Evolutionary conservation across 2,329 filamentous ascomycete genomes (phyloP).

Genomic region (Leptographium lundbergii): DNA sequence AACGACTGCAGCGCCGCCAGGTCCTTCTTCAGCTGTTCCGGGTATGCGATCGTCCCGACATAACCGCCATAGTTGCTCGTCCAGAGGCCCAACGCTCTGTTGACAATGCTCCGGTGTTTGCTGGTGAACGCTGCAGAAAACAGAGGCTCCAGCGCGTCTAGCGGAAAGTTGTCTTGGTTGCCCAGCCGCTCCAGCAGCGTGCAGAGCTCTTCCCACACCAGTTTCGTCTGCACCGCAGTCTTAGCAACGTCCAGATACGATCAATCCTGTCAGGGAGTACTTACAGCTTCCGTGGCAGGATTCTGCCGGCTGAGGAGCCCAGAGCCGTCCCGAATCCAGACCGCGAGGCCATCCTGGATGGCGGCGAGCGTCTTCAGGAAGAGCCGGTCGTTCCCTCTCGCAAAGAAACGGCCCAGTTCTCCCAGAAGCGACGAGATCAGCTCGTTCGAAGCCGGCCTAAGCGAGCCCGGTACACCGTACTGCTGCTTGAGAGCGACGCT

Average conservation of each 20-base stretch:
- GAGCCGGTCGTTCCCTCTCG: conserved; percentile 33
- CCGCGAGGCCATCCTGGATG: conserved; percentile 47
- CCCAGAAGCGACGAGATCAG: conserved; percentile 35
- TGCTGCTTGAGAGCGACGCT: conserved; percentile 36
- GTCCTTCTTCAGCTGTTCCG: conserved; percentile 47
- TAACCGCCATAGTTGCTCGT: conserved; percentile 51
- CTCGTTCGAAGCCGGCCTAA: conserved; percentile 8
- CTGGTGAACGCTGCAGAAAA: conserved; percentile 44
- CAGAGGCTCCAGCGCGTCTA: conserved; percentile 40
- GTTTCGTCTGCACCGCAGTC: conserved; percentile 25
- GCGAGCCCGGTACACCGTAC: conserved; percentile 31
- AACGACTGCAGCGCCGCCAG: conserved; percentile 48
- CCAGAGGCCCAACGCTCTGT: conserved; percentile 45
- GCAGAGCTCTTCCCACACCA: conserved; percentile 38
- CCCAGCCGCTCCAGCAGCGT: conserved; percentile 22
- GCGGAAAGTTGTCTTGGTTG: conserved; percentile 28
- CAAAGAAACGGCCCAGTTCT: conserved; percentile 39
- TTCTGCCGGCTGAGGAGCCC: conserved; percentile 27
- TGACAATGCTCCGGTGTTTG: conserved; percentile 43
- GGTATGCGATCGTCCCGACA: conserved; percentile 48
- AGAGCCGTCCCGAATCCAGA: conserved; percentile 51
- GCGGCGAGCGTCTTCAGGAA: conserved; percentile 42
- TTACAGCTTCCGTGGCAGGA: conserved; percentile 30
- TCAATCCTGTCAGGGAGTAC: conserved; percentile 12
- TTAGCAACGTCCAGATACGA: conserved; percentile 24